A percentile compares a stretch with the other conserved stretches of the same genome.
phyloP scores from a whole-genome alignment of 495 filamentous ascomycete species.

The Stereocaulon alpinum region DNA sequence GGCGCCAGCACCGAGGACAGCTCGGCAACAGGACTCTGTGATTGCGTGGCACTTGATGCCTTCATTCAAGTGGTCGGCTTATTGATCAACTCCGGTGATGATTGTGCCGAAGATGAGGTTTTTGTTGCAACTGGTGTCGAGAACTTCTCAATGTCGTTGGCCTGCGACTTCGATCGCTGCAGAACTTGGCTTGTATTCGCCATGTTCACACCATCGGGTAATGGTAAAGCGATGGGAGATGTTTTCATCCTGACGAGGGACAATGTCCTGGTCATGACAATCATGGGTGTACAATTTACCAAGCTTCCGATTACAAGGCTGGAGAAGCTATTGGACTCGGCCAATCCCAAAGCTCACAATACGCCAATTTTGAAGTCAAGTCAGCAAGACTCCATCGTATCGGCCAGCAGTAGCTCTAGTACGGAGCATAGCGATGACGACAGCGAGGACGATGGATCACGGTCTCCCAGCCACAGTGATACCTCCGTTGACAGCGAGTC shows the following conservation, averaged over 20 bases:
- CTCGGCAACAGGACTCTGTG: slow-evolving; percentile 14
- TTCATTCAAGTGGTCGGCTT: slow-evolving; percentile 31
- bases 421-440: neutral
- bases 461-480: neutral
- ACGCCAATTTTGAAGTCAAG: neutral
- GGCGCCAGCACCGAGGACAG: slow-evolving; percentile 13
- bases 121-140: slow-evolving; percentile 21
- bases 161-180: slow-evolving; percentile 14
- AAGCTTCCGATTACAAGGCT: slow-evolving; percentile 15
- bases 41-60: slow-evolving; percentile 24
- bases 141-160: slow-evolving; percentile 17
- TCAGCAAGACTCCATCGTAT: neutral
- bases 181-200: slow-evolving; percentile 23
- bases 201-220: slow-evolving; percentile 14
- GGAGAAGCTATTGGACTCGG: slow-evolving; percentile 14
- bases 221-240: slow-evolving; percentile 21
- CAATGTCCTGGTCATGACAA: slow-evolving; percentile 13
- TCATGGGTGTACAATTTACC: slow-evolving; percentile 19
- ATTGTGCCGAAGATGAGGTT: slow-evolving; percentile 20
- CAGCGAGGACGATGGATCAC: neutral
- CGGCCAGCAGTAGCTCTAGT: neutral
- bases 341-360: slow-evolving; percentile 5
- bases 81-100: slow-evolving; percentile 24
- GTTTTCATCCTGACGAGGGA: slow-evolving; percentile 22
- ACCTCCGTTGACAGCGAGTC: slow-evolving; percentile 5